Conservation (phyloP, 306 rosid genomes). For the Senna tora region DNA sequence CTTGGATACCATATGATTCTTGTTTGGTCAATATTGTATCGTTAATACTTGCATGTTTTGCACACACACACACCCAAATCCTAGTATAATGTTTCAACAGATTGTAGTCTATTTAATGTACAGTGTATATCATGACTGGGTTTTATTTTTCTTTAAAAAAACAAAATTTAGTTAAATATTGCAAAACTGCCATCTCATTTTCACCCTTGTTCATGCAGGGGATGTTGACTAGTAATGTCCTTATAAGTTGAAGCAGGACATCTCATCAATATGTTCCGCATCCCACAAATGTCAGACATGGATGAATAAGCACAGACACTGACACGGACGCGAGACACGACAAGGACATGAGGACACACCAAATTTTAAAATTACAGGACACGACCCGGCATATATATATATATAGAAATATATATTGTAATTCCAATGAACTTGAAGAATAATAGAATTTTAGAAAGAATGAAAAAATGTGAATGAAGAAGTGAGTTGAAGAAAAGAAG, state of each 20-base stretch:
- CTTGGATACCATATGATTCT: neutral
- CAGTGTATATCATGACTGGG: neutral
- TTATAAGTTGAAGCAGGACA: constrained; percentile 11
- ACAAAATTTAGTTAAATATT: neutral
- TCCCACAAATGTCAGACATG: constrained; percentile 4
- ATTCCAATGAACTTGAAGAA: too few relatives aligned
- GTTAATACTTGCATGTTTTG: neutral
- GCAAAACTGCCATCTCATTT: neutral
- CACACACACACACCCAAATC: constrained; percentile 9
- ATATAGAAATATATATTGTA: too few relatives aligned
- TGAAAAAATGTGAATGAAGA: too few relatives aligned
- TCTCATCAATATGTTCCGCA: constrained; percentile 21
- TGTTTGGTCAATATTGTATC: neutral
- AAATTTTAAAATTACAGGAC: too few relatives aligned
- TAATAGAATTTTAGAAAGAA: too few relatives aligned
- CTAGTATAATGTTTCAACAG: neutral
- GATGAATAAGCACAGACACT: too few relatives aligned
- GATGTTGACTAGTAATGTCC: neutral
- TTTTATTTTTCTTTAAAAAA: neutral
- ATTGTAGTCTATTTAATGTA: neutral
- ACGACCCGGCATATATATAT: too few relatives aligned
- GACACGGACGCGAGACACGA: too few relatives aligned
- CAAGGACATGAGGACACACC: too few relatives aligned
- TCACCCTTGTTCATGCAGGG: neutral
- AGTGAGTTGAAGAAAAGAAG: too few relatives aligned